Evolutionary conservation across 306 rosid species (phyloP).

Genomic region (Quercus rubra): DNA sequence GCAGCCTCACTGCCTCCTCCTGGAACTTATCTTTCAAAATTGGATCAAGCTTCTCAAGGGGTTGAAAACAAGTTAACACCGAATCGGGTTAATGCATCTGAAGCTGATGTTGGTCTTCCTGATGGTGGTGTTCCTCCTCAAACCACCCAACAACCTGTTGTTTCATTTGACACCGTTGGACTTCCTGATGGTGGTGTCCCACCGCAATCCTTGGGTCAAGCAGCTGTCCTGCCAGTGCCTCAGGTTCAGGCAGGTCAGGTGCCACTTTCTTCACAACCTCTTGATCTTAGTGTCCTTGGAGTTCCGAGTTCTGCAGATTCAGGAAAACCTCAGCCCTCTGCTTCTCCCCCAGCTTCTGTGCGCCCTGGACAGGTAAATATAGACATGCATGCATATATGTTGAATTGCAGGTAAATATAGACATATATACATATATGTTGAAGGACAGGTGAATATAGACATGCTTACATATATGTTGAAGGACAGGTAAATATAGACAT

Average conservation of each 20-base stretch:
- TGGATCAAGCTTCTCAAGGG: constrained; percentile 48
- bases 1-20: constrained; percentile 84
- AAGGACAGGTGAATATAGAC: constrained; percentile 64
- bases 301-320: constrained; percentile 51
- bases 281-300: constrained; percentile 92
- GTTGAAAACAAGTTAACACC: constrained; percentile 41
- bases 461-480: constrained; percentile 8
- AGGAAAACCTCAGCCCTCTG: constrained; percentile 48
- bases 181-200: constrained; percentile 93
- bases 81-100: constrained; percentile 45
- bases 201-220: constrained; percentile 61
- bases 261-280: constrained; percentile 70
- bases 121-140: constrained; percentile 71
- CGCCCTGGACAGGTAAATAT: constrained; percentile 91
- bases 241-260: constrained; percentile 50
- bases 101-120: constrained; percentile 48
- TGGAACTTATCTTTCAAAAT: constrained; percentile 81
- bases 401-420: constrained; percentile 50
- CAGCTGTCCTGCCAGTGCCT: constrained; percentile 39
- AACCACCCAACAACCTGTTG: constrained; percentile 51
- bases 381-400: constrained; percentile 12
- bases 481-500: constrained; percentile 23
- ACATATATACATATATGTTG: background rate
- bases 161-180: constrained; percentile 51
- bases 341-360: constrained; percentile 69